Evolutionary conservation across 352 stramenopile genomes (phyloP), one percentile per base, ranked within the genome.

Genomic region (Pythium folliculosum): DNA sequence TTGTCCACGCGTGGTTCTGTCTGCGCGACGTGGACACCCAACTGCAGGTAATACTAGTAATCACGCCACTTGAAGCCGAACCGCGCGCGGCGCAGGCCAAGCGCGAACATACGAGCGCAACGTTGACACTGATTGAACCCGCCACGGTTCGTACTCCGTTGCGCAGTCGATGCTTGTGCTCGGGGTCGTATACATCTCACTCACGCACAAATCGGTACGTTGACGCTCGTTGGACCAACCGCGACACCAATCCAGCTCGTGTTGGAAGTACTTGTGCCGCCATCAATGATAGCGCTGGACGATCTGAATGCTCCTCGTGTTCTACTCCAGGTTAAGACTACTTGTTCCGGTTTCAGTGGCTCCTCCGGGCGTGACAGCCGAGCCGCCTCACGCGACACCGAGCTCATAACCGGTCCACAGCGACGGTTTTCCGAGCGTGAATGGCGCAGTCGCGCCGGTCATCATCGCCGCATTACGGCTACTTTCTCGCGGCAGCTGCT

Each of bases 101-200:
- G 17, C 32, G 32, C n/a, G 19, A 10, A 40, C 35, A 5, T 7
- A 7, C 35, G 8, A 7, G 12, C 3, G 35, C 35, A 40, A 40
- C 35, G 12, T 40, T 58, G 27, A 45, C 51, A 7, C 30, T 58
- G 25, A 58, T 58, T 5, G 51, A 58, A 16, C 47, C 44, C 17
- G 51, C 30, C 17, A 25, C 47, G 51, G 30, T 44, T 58, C 30
- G 51, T 58, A 2, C 35, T 40, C 8, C 35, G 17, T 53, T 3
- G 21, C 14, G 51, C 16, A 44, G 51, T 22, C 35, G 6, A 12
- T 30, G 16, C 47, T 27, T 30, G 51, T 43, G 12, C 35, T 58
- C 1, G 1, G 44, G 7, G 30, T 16, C 22, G 51, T 47, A 2
- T 30, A 58, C 4, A 37, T 58, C 27, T 12, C 51, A 23, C 51